Evolutionary conservation across 495 filamentous ascomycete species (phyloP), one percentile per base, ranked within the genome.

Genomic region (Hypoxylon intermedium): DNA sequence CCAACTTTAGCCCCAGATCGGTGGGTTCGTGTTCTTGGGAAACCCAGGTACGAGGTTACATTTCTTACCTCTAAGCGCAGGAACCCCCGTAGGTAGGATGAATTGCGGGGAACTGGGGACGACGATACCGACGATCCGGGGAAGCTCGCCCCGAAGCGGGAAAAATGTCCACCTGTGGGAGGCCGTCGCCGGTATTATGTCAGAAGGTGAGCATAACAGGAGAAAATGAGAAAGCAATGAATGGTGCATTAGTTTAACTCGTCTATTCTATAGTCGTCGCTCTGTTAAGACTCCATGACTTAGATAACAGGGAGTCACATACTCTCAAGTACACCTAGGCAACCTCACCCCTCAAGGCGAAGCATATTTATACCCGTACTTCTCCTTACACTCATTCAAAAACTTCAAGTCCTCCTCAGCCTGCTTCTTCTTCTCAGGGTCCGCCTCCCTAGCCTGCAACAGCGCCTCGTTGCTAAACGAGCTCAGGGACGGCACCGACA

Each of bases 401-500:
- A 69, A 36, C 58, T 46, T 58, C 47, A 19, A 13, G 12, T 20
- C 12, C 60, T 66, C 58, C 38, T 57, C 59, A 6, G 56, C 51
- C 53, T 56, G 44, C 52, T 60, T 53, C 61, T 63, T 64, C 44
- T 48, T 44, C 61, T 66, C 63, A 1, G 59, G 66, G 30, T 76
- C 74, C 21, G 53, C 38, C 43, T 53, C 53, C 23, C 40, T 20
- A 2, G 52, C 37, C 63, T 50, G 56, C 41, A 40, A 46, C 3
- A 38, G 6, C 12, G 11, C 37, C 7, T 11, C 46, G 3, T 71
- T 72, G 13, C n/a, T 15, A 0, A 64, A 20, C 1, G 28, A 48
- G 44, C 24, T 58, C 50, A n/a, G n/a, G 12, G 5, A 41, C 0
- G 91, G 91, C n/a, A 94, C 82, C 71, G 85, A 75, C 2, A 83